These are phyloP conservation scores for Hypoxylon lenormandii DNA, from an alignment of 495 filamentous ascomycete genomes.

Conservation along the genomic window DNA sequence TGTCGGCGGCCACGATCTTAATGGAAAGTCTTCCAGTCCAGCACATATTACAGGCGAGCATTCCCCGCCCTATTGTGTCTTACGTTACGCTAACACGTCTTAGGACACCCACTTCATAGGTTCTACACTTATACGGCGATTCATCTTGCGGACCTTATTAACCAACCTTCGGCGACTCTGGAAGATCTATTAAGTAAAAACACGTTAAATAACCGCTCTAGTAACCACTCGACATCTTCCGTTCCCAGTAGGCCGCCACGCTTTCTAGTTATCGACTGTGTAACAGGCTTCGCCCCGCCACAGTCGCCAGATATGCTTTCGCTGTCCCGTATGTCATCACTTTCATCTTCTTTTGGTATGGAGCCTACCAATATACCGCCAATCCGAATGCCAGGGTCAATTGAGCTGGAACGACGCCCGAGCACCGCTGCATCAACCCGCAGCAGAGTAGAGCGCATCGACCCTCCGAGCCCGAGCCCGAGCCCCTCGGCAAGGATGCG, in stretches of 20 bases:
- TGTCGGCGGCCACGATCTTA: constrained; percentile 56
- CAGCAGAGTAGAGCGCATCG: constrained; percentile 45
- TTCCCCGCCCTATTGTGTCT: neutral
- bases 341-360: constrained; percentile 49
- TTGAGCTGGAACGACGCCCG: constrained; percentile 43
- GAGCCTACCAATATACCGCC: constrained; percentile 39
- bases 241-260: constrained; percentile 52
- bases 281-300: constrained; percentile 60
- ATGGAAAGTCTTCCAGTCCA: constrained; percentile 55
- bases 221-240: constrained; percentile 45
- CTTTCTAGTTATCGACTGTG: constrained; percentile 67
- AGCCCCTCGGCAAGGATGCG: constrained; percentile 60
- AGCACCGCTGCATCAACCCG: constrained; percentile 47
- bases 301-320: constrained; percentile 49
- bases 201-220: constrained; percentile 43
- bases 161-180: constrained; percentile 53
- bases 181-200: constrained; percentile 54
- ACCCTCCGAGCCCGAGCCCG: constrained; percentile 49
- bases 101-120: constrained; percentile 74
- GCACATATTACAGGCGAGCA: constrained; percentile 56
- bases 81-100: constrained; percentile 32
- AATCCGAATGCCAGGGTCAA: constrained; percentile 31
- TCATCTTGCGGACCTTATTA: constrained; percentile 64
- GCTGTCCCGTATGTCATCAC: constrained; percentile 51
- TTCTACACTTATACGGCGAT: constrained; percentile 69